These are phyloP conservation scores for Cystoderma amianthinum DNA, from an alignment of 768 basidiomycete genomes.

Conservation along the genomic window DNA sequence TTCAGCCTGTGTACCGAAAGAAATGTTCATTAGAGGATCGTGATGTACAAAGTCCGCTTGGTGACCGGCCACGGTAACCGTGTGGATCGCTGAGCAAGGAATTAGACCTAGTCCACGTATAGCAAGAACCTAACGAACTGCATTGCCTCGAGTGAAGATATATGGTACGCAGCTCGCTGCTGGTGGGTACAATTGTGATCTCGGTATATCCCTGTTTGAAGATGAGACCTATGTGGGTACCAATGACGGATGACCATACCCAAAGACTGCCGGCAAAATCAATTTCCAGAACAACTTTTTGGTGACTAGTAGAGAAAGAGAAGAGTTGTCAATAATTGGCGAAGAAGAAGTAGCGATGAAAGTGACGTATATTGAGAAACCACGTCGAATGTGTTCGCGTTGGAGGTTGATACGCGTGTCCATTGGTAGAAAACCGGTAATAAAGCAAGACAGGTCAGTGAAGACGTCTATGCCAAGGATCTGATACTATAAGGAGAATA, in stretches of 20 bases:
- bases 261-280: slow-evolving; percentile 86
- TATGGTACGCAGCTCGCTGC: slow-evolving; percentile 71
- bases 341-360: slow-evolving; percentile 18
- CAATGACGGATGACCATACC: slow-evolving; percentile 37
- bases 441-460: slow-evolving; percentile 15
- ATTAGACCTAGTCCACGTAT: slow-evolving; percentile 9
- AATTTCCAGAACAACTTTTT: slow-evolving; percentile 91
- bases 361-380: slow-evolving; percentile 83
- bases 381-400: slow-evolving; percentile 75
- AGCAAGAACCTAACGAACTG: slow-evolving; percentile 39
- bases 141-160: slow-evolving; percentile 88
- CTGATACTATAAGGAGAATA: slow-evolving; percentile 7
- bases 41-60: slow-evolving; percentile 72
- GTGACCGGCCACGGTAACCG: slow-evolving; percentile 65
- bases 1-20: slow-evolving; percentile 42
- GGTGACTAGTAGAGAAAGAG: slow-evolving; percentile 79
- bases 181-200: slow-evolving; percentile 80
- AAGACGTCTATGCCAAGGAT: slow-evolving; percentile 15
- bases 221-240: slow-evolving; percentile 11
- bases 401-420: slow-evolving; percentile 53
- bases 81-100: slow-evolving; percentile 55
- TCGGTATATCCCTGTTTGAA: slow-evolving; percentile 80
- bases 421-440: slow-evolving; percentile 21
- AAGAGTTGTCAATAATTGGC: slow-evolving; percentile 31
- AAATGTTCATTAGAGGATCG: slow-evolving; percentile 66